These are phyloP conservation scores for Aspergillus felis DNA, from an alignment of 2,329 filamentous ascomycete species.

Conservation along the genomic window DNA sequence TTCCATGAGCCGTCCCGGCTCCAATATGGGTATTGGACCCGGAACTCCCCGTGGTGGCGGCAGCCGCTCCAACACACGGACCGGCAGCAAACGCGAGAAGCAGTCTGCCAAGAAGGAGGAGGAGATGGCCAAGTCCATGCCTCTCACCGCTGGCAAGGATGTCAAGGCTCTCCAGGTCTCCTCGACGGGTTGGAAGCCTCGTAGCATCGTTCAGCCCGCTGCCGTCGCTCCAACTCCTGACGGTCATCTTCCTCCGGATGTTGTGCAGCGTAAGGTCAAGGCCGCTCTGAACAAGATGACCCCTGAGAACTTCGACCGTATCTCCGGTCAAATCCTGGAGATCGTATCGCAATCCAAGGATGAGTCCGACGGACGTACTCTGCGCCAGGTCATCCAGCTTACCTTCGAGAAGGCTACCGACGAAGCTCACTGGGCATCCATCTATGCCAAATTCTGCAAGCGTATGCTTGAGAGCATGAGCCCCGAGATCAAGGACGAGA, in stretches of 20 bases:
- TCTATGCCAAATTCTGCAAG: conserved; percentile 99
- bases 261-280: conserved; percentile 99
- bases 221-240: conserved; percentile 45
- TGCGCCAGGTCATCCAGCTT: conserved; percentile 96
- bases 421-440: conserved; percentile 95
- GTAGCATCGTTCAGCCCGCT: conserved; percentile 55
- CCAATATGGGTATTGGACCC: conserved; percentile 51
- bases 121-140: conserved; percentile 80
- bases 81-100: conserved; percentile 52
- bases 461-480: conserved; percentile 96
- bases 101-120: conserved; percentile 55
- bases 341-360: conserved; percentile 96
- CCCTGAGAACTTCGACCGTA: conserved; percentile 96
- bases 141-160: conserved; percentile 77
- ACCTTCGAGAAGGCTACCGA: conserved; percentile 99
- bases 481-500: conserved; percentile 90
- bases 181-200: conserved; percentile 83
- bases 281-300: conserved; percentile 99
- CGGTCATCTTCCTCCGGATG: conserved; percentile 74
- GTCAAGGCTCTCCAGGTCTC: conserved; percentile 74
- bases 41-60: conserved; percentile 70
- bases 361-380: conserved; percentile 86
- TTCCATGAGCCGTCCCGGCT: conserved; percentile 62
- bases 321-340: conserved; percentile 84
- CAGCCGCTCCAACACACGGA: conserved; percentile 50